Conservation (phyloP, 192 early-diverging fungal genomes). For the Geosiphon pyriformis region DNA sequence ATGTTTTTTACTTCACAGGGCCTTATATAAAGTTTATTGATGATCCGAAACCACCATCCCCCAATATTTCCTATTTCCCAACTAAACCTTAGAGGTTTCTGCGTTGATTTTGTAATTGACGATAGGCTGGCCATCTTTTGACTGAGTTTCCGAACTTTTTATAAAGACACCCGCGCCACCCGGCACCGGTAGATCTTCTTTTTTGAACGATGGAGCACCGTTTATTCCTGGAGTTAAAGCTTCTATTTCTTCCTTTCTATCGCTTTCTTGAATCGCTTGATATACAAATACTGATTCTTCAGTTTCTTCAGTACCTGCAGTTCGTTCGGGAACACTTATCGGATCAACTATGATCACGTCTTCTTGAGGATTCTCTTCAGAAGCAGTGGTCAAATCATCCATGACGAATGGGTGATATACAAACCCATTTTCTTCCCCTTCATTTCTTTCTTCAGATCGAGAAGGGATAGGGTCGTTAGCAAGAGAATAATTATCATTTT, state of each 20-base stretch:
- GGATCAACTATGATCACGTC: neutral
- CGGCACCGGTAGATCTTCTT: too few species aligned
- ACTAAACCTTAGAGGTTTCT: too few species aligned
- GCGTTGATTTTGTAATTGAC: too few species aligned
- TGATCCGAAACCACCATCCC: too few species aligned
- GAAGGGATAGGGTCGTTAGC: neutral
- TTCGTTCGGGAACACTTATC: neutral
- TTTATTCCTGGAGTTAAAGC: too few species aligned
- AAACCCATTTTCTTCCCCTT: conserved; percentile 7
- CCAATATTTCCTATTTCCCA: too few species aligned
- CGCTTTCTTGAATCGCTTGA: neutral
- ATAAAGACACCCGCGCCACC: too few species aligned
- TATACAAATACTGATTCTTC: neutral
- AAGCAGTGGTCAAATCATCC: neutral
- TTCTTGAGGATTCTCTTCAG: neutral
- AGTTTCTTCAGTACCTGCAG: neutral
- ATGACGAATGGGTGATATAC: neutral
- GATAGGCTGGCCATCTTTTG: too few species aligned
- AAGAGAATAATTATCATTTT: neutral
- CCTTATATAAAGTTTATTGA: too few species aligned
- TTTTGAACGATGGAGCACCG: too few species aligned
- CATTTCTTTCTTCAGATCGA: neutral
- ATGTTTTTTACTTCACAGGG: too few species aligned
- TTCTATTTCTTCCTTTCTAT: neutral
- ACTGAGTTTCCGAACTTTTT: too few species aligned